phyloP scores from a whole-genome alignment of 164 flowering plant species.

The Magnolia changhungtana region DNA sequence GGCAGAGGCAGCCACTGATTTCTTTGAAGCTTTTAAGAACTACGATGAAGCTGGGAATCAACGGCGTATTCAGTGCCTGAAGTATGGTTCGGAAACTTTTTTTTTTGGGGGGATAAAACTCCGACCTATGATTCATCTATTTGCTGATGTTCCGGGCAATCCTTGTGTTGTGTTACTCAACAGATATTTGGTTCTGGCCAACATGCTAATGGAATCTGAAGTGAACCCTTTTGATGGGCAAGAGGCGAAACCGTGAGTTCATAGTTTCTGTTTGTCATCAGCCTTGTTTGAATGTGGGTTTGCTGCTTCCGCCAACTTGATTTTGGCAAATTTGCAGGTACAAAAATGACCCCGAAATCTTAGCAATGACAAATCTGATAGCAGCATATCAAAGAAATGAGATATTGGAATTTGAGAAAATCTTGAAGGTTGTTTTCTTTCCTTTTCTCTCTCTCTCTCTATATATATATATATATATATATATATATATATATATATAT shows the following conservation, averaged over 20 bases:
- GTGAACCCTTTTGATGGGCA: no score
- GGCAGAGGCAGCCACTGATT: conserved; percentile 97
- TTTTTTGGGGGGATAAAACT: background rate
- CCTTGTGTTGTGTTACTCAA: background rate
- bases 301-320: background rate
- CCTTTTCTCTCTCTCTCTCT: no score
- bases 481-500: no score
- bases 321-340: conserved; percentile 44
- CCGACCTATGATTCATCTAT: background rate
- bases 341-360: conserved; percentile 92
- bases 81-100: conserved; percentile 41
- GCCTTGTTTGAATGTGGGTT: background rate
- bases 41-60: conserved; percentile 99
- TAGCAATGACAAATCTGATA: conserved; percentile 96
- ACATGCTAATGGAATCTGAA: conserved; percentile 96
- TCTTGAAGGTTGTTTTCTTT: conserved; percentile 53
- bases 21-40: conserved; percentile 97
- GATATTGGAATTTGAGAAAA: conserved; percentile 91
- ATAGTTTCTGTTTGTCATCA: background rate
- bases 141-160: background rate
- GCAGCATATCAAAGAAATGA: conserved; percentile 97
- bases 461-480: no score
- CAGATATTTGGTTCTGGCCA: conserved; percentile 91
- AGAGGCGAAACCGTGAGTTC: conserved; percentile 93
- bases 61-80: conserved; percentile 88